A percentile compares a stretch with the other conserved stretches of the same genome.
Evolutionary conservation across 345 rosid species (phyloP).

Genomic region (Syzygium oleosum): DNA sequence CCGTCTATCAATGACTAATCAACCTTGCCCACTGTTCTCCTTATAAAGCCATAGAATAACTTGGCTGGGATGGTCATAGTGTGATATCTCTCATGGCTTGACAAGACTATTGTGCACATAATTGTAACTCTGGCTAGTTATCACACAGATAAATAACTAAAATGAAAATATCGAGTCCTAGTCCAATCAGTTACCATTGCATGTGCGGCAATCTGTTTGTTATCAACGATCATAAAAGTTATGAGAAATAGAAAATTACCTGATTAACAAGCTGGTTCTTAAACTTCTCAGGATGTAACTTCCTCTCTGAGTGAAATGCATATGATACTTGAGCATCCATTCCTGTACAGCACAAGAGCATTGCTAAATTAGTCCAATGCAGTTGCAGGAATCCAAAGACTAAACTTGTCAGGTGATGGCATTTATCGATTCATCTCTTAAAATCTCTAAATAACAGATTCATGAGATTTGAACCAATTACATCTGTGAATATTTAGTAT

Average conservation of each 20-base stretch:
- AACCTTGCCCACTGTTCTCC: background rate
- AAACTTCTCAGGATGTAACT: slow-evolving; percentile 57
- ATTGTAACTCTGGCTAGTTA: background rate
- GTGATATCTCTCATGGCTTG: background rate
- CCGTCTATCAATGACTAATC: background rate
- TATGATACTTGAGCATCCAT: slow-evolving; percentile 78
- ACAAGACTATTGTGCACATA: background rate
- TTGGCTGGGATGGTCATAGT: background rate
- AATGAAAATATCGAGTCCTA: background rate
- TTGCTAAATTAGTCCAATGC: background rate
- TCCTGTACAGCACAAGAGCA: slow-evolving; percentile 24
- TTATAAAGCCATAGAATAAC: background rate
- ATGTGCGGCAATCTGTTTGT: background rate
- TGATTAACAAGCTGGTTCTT: slow-evolving; percentile 59
- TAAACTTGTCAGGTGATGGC: background rate
- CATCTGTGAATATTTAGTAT: background rate
- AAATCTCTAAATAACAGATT: background rate
- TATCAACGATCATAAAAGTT: background rate
- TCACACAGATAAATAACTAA: background rate
- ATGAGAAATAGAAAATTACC: slow-evolving; percentile 17
- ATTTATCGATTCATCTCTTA: background rate
- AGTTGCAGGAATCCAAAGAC: background rate
- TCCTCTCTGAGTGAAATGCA: slow-evolving; percentile 66
- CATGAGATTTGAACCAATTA: background rate
- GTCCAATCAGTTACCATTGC: background rate